These are phyloP conservation scores for Sphenostylis stenocarpa DNA, from an alignment of 306 rosid species.

Conservation along the genomic window DNA sequence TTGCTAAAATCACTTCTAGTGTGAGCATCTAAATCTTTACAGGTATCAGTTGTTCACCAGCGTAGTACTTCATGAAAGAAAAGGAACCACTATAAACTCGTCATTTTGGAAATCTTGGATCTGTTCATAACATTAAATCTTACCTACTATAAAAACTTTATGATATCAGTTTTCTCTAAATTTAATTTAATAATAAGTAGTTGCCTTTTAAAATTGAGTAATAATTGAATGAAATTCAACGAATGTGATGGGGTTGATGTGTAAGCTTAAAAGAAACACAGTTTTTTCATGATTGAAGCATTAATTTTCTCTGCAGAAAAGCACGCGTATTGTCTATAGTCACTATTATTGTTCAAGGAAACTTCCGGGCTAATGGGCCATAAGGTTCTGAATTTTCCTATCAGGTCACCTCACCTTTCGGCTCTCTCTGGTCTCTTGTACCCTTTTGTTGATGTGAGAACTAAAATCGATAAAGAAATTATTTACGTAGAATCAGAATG, in stretches of 20 bases:
- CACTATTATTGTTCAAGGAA: slow-evolving; percentile 22
- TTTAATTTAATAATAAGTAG: neutral
- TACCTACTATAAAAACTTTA: neutral
- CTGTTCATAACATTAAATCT: neutral
- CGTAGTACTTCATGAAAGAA: neutral
- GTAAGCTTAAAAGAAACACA: neutral
- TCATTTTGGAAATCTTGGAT: neutral
- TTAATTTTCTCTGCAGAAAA: slow-evolving; percentile 8
- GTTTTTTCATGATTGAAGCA: neutral
- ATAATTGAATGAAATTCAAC: slow-evolving; percentile 3
- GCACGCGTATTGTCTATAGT: slow-evolving; percentile 5
- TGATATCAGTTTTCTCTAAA: neutral
- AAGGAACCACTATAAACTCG: neutral
- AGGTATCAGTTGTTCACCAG: neutral
- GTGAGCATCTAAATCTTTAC: neutral
- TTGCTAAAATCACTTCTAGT: neutral
- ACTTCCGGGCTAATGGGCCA: slow-evolving; percentile 8
- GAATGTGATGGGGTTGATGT: neutral
- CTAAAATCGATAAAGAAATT: neutral
- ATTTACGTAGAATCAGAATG: slow-evolving; percentile 6
- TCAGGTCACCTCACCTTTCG: slow-evolving; percentile 40
- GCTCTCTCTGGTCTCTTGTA: slow-evolving; percentile 19
- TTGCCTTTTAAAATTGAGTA: neutral
- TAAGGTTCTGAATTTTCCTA: slow-evolving; percentile 23
- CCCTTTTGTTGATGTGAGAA: slow-evolving; percentile 5